Base-by-base conservation (phyloP, 192 early-diverging fungal species). In the Radiomyces spectabilis region DNA sequence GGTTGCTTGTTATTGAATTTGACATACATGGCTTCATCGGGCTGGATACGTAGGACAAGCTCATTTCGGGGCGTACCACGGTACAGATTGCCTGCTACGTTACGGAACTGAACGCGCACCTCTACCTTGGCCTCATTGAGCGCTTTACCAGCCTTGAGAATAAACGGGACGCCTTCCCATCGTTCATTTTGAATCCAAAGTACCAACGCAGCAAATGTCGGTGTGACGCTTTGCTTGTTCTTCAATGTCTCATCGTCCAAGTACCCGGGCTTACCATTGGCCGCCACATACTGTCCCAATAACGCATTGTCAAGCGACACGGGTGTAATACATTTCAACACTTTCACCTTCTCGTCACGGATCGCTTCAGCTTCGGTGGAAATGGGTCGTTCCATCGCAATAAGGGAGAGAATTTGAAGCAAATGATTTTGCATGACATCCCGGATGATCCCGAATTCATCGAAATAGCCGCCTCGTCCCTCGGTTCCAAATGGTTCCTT, bases 381-480 rank as follows among this genome's bases (percentile, higher is more conserved):
- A 33, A 87, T 82, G 10, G 95, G 95, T 46, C 84, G 82, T 66
- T 95, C 87, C 95, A 98, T 98, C 16, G 94, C 95, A 49, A 95
- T 81, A 35, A 98, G 76, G 39, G 90, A 82, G 63, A 98, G 73
- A 27, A 98, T 87, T 74, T 98, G 95, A 33, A 98, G 68, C 55
- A 98, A 57, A 68, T 98, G 86, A 71, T 91, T 91, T 75, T 91
- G 88, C 82, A 88, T 85, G 39, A 98, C 95, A 61, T 98, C 95
- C 53, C 95, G 91, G 59, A 98, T 93, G 40, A 98, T 95, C 22
- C 95, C 95, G 78, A 94, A 96, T 74, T 95, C 93, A 65, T 98
- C 93, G 85, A 98, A 96, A 78, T 98, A 98, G 0, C 95, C 95
- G 44, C 95, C 95, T 39, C 95, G 87, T 21, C 95, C 95, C 70